Base-by-base conservation (phyloP, 768 basidiomycete genomes). In the Macrolepiota dolichaula region DNA sequence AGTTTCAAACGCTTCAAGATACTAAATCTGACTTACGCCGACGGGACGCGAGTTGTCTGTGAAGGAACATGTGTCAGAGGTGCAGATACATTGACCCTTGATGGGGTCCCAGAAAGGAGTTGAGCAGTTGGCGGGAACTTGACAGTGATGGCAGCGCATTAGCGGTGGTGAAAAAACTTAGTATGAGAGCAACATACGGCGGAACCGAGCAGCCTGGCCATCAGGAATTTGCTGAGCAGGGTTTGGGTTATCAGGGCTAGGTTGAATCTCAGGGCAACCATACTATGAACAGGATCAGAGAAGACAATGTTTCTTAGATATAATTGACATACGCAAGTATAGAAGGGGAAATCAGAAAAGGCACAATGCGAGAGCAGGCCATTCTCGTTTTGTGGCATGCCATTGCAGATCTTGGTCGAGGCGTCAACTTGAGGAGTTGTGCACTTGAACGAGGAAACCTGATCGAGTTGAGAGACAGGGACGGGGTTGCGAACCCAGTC, bases 81-180 rank as follows among this genome's bases (percentile, higher is more conserved):
- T 79, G 73, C 90, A 92, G 55, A 86, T 73, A 65, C 91, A 92
- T 38, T 77, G 73, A 65, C 84, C 86, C 27, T 64, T 76, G 54
- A 91, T 79, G 1, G 91, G 91, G 70, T 92, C 90, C 88, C 89
- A 92, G 79, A 89, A 92, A 2, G 87, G 79, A 10, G 89, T 91
- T 3, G 87, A 86, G 72, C 89, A 91, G 73, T 89, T 88, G 22
- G 78, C 60, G 24, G 89, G 83, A 2, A 91, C 87, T n/a, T n/a
- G n/a, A n/a, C n/a, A n/a, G n/a, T 88, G 62, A 10, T 46, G 24
- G 59, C 3, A n/a, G 19, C 22, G 44, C 46, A 47, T 56, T 35
- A 57, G 40, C 55, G 4, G 13, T 7, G 52, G 32, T 19, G 62
- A 54, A 19, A 46, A 11, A 44, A 24, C 35, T 3, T 24, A 32